Percentiles rank a stretch among this genome's conserved stretches.
Evolutionary conservation across 768 basidiomycete species (phyloP).

Genomic region (Suillus variegatus): DNA sequence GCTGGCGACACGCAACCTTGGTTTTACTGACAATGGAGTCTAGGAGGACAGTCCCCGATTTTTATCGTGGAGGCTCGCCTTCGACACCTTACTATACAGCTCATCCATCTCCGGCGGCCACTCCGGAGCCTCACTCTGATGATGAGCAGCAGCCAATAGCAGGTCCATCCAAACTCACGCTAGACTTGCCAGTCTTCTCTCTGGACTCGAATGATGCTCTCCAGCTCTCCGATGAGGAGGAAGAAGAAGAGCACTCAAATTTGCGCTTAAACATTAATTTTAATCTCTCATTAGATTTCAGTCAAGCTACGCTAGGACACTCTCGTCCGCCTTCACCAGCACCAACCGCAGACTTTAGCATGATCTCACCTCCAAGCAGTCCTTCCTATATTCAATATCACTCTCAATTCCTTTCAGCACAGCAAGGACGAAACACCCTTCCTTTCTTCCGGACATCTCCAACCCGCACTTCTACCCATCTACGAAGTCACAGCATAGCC

Average conservation of each 20-base stretch:
- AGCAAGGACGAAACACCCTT: constrained; percentile 26
- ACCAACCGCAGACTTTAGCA: constrained; percentile 47
- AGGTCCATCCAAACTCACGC: neutral
- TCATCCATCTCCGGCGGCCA: constrained; percentile 21
- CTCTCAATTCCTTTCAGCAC: constrained; percentile 29
- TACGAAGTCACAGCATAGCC: constrained; percentile 17
- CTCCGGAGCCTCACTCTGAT: constrained; percentile 22
- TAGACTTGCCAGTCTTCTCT: neutral
- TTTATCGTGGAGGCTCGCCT: neutral
- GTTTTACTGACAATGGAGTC: neutral
- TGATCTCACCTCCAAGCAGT: constrained; percentile 43
- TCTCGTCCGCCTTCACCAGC: constrained; percentile 45
- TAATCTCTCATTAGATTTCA: constrained; percentile 9
- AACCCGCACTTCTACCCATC: constrained; percentile 13
- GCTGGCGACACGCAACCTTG: neutral
- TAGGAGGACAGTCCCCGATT: neutral
- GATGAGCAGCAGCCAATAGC: neutral
- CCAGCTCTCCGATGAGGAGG: constrained; percentile 3
- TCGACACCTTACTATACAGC: constrained; percentile 35
- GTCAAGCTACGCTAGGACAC: constrained; percentile 4
- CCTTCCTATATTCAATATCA: constrained; percentile 34
- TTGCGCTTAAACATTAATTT: constrained; percentile 24
- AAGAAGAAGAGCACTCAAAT: constrained; percentile 23
- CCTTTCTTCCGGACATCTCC: constrained; percentile 34
- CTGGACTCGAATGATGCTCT: neutral